Evolutionary conservation across 139 green algal genomes (phyloP).

Genomic region (Penium margaritaceum): DNA sequence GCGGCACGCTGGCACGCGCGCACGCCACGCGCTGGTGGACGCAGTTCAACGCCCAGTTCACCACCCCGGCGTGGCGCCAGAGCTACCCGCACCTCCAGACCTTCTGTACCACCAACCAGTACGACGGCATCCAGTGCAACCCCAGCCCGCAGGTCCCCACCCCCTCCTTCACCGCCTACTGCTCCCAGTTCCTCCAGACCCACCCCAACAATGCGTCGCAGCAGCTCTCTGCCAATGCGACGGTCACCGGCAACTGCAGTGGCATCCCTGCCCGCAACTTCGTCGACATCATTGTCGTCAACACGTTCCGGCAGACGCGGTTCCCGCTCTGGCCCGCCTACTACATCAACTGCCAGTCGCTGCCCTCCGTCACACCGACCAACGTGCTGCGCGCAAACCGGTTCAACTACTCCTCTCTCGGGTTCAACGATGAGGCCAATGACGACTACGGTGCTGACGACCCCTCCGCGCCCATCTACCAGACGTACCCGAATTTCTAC

Average conservation of each 20-base stretch:
- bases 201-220: background rate
- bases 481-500: background rate
- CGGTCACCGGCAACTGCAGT: constrained; percentile 4
- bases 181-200: background rate
- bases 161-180: background rate
- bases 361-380: background rate
- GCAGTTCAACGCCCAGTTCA: background rate
- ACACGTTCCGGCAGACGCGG: background rate
- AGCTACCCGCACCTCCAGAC: background rate
- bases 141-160: no score
- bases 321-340: background rate
- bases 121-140: no score
- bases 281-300: background rate
- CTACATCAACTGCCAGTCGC: constrained; percentile 1
- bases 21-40: background rate
- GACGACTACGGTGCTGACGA: background rate
- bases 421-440: background rate
- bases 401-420: background rate
- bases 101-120: no score
- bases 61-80: constrained; percentile 1
- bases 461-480: background rate
- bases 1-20: background rate
- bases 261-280: background rate
- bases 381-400: background rate
- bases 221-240: background rate